Percentiles rank a stretch among this genome's conserved stretches.
Evolutionary conservation across 495 filamentous ascomycete genomes (phyloP).

Genomic region (Aspergillus saccharolyticus): DNA sequence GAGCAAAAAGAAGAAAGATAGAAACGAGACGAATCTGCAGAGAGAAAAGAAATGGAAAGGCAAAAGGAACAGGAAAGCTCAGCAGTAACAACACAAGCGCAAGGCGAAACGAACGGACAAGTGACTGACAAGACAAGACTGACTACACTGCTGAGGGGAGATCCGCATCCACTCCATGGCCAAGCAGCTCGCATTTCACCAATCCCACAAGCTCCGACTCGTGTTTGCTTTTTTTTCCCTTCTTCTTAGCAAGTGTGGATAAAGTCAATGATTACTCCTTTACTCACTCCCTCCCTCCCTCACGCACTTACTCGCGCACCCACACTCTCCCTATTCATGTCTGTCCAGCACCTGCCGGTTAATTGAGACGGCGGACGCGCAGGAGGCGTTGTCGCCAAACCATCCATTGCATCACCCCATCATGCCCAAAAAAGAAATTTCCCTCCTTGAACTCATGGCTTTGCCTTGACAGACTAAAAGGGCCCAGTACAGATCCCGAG

Average conservation of each 20-base stretch:
- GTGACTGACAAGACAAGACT: background rate
- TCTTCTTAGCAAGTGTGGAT: background rate
- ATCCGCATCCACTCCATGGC: slow-evolving; percentile 8
- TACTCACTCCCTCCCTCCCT: too few species aligned
- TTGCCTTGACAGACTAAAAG: background rate
- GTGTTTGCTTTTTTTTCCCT: slow-evolving; percentile 12
- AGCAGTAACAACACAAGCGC: background rate
- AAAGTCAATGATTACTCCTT: background rate
- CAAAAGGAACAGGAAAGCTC: background rate
- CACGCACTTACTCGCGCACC: too few species aligned
- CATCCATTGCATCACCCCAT: background rate
- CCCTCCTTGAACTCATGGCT: background rate
- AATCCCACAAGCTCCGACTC: slow-evolving; percentile 16
- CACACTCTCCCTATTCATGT: too few species aligned
- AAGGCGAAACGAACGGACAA: background rate
- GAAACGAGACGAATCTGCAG: slow-evolving; percentile 6
- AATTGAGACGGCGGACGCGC: background rate
- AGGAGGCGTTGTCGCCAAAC: background rate
- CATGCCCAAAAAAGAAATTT: background rate
- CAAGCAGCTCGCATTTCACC: slow-evolving; percentile 15
- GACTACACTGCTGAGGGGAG: slow-evolving; percentile 27
- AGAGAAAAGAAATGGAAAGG: background rate
- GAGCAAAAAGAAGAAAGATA: background rate
- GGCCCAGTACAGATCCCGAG: background rate
- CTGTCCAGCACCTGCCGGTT: background rate